Percentiles rank a stretch among this genome's conserved stretches.
These are phyloP conservation scores for Brassica juncea DNA, from an alignment of 345 rosid species.

Conservation along the genomic window DNA sequence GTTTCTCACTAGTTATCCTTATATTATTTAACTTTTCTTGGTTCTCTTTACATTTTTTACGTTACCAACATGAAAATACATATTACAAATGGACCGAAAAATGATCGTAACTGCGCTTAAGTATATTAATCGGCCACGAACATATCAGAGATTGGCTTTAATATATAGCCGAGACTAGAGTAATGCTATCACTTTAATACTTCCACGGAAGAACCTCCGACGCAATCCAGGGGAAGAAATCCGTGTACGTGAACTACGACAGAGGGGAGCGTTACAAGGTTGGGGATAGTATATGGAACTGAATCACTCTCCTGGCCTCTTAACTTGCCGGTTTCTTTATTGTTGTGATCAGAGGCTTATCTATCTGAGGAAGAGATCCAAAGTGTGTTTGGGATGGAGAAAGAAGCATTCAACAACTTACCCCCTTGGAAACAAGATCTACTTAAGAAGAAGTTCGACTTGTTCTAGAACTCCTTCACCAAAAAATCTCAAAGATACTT, in stretches of 20 bases:
- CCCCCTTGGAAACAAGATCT: slow-evolving; percentile 99
- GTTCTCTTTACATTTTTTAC: too few relatives aligned
- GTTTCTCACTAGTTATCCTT: too few relatives aligned
- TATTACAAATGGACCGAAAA: too few relatives aligned
- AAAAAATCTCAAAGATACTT: slow-evolving; percentile 12
- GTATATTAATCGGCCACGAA: not conserved
- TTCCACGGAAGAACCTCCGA: slow-evolving; percentile 20
- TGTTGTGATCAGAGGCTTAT: slow-evolving; percentile 58
- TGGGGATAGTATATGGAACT: not conserved
- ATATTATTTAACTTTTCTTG: too few relatives aligned
- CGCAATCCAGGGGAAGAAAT: slow-evolving; percentile 54
- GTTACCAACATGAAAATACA: too few relatives aligned
- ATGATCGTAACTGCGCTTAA: too few relatives aligned
- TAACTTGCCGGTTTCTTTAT: slow-evolving; percentile 7
- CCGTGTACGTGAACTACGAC: slow-evolving; percentile 77
- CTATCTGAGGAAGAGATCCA: slow-evolving; percentile 82
- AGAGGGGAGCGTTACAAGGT: slow-evolving; percentile 53
- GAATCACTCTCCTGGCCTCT: slow-evolving; percentile 6
- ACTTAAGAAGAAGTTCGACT: slow-evolving; percentile 77
- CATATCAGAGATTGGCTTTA: slow-evolving; percentile 6
- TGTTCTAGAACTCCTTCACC: slow-evolving; percentile 53
- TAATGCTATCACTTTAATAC: not conserved
- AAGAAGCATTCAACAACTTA: slow-evolving; percentile 74
- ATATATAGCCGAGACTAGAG: not conserved
- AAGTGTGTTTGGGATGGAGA: slow-evolving; percentile 65